Conservation (phyloP, 2,329 filamentous ascomycete species). For the Sphaerulina vaccinii region DNA sequence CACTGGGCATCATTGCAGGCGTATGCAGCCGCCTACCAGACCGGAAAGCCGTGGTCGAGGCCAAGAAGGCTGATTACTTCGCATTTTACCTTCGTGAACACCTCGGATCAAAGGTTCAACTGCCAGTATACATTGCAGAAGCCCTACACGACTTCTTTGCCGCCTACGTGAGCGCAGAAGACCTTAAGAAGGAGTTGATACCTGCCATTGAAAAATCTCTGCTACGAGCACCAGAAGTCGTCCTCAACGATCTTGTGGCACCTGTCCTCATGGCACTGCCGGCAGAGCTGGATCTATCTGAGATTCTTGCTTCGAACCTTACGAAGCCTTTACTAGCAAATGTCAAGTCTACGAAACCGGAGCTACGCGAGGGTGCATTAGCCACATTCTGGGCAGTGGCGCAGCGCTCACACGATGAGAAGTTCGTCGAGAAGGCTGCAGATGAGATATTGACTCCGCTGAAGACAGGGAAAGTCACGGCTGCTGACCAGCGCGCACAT, state of each 20-base stretch:
- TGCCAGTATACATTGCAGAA: constrained; percentile 70
- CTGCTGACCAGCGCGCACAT: constrained; percentile 78
- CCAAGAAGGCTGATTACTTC: constrained; percentile 70
- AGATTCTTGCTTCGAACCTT: constrained; percentile 67
- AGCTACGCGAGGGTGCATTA: constrained; percentile 73
- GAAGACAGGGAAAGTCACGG: constrained; percentile 78
- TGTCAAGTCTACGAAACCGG: constrained; percentile 81
- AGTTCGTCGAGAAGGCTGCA: constrained; percentile 64
- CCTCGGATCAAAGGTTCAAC: constrained; percentile 69
- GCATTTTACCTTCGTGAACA: constrained; percentile 84
- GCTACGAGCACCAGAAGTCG: constrained; percentile 83
- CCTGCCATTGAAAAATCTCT: constrained; percentile 86
- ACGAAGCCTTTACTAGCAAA: constrained; percentile 87
- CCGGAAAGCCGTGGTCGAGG: constrained; percentile 62
- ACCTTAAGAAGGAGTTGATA: constrained; percentile 72
- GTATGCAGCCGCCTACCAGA: constrained; percentile 72
- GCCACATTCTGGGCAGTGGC: constrained; percentile 72
- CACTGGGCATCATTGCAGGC: constrained; percentile 83
- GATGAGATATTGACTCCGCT: constrained; percentile 78
- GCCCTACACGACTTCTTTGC: constrained; percentile 80
- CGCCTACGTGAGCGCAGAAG: constrained; percentile 69
- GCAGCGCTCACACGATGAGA: constrained; percentile 57
- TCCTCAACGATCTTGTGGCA: constrained; percentile 75
- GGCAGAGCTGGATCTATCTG: constrained; percentile 70
- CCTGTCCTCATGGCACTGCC: constrained; percentile 71